These are phyloP conservation scores for Coemansia sp. DNA, from an alignment of 192 early-diverging fungal genomes.

Conservation along the genomic window DNA sequence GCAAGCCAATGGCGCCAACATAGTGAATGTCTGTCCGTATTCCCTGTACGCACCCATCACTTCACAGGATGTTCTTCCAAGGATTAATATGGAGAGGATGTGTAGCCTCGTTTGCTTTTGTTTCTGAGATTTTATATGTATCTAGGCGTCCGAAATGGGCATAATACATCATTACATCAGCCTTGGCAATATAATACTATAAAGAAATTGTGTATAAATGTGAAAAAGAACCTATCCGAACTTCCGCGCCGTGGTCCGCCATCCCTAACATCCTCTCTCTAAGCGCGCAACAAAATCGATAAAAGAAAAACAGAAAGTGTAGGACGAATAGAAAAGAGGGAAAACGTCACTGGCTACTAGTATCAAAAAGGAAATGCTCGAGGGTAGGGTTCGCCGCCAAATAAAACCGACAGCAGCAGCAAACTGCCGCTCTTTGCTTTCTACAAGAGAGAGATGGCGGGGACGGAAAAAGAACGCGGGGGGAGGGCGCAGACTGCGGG, in stretches of 20 bases:
- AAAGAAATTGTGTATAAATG: neutral
- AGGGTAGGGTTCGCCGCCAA: neutral
- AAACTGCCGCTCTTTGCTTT: neutral
- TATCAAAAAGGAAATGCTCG: slow-evolving; percentile 1
- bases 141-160: too few species aligned
- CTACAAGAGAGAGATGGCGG: neutral
- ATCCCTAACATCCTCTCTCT: neutral
- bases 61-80: too few species aligned
- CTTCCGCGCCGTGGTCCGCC: neutral
- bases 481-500: too few species aligned
- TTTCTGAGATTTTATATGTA: too few species aligned
- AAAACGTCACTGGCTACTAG: neutral
- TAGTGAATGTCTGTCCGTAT: too few species aligned
- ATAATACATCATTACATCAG: too few species aligned
- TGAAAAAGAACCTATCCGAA: neutral
- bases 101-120: too few species aligned
- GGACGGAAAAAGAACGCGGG: neutral
- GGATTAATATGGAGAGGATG: too few species aligned
- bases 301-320: slow-evolving; percentile 12
- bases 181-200: neutral
- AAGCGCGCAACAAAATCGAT: neutral
- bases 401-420: neutral
- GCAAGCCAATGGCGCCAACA: too few species aligned
- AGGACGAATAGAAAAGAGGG: neutral
- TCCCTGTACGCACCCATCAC: too few species aligned